Base-by-base conservation (phyloP, 345 rosid species). In the Syzygium aqueum region DNA sequence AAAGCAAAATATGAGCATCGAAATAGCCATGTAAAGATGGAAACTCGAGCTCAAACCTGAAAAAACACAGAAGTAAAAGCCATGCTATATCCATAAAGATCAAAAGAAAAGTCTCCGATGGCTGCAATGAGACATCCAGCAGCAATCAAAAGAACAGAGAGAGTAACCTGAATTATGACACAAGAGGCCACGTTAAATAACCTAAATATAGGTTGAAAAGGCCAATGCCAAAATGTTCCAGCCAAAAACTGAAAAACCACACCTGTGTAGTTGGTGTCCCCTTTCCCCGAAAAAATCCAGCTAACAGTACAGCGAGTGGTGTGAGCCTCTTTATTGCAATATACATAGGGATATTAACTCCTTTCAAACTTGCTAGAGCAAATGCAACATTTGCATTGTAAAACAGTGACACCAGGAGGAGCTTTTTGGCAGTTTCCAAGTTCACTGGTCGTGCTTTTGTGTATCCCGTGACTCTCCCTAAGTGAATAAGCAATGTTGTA, bases 361-460 rank as follows among this genome's bases (percentile, higher is more conserved):
- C 99, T 93, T 95, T 97, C 95, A 97, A 93, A 92, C 99, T 97
- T 50, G 99, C 99, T 90, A 97, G 92, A 90, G 99, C 99, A 89
- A 95, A 96, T 6, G 98, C 99, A 67, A 97, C 99, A 88, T 97
- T 97, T 56, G 99, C 99, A 92, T 97, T 97, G 93, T 96, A 97
- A 91, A 97, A 97, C 40, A 97, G 86, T 1, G 99, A 97, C 86
- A 97, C 92, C 0, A 96, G 97, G 46, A 97, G 94, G 89, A 97
- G 98, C 90, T 92, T 94, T 90, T 90, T 97, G 0, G 96, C 95
- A 7, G 98, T 95, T 46, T 89, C 89, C 87, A 93, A 53, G 54
- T 95, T 95, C n/a, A 93, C 13, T 84, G 92, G 95, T 93, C 84
- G 92, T 59, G 96, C 93, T 90, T 90, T 93, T 0, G 97, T 93